Evolutionary conservation across 1,284 basidiomycete species (phyloP).

Genomic region (Melampsora larici-populina): DNA sequence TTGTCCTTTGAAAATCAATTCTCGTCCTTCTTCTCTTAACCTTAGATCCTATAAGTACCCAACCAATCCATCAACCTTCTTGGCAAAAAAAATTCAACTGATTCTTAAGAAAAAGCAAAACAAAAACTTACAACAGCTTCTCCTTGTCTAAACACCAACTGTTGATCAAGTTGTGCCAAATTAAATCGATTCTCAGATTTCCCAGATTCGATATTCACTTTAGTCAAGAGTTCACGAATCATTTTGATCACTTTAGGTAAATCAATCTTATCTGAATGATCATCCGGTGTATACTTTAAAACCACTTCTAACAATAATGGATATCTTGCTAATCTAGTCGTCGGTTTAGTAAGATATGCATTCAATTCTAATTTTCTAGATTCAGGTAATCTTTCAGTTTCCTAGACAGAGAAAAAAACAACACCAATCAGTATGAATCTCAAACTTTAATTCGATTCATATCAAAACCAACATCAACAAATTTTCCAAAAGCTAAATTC

Average conservation of each 20-base stretch:
- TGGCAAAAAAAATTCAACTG: too few relatives aligned
- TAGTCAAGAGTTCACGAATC: slow-evolving; percentile 76
- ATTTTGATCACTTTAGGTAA: slow-evolving; percentile 76
- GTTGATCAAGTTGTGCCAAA: slow-evolving; percentile 80
- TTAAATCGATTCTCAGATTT: slow-evolving; percentile 92
- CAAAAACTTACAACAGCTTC: slow-evolving; percentile 57
- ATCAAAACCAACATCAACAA: slow-evolving; percentile 73
- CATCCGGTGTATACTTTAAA: slow-evolving; percentile 85
- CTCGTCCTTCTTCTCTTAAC: slow-evolving; percentile 77
- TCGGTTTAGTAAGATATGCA: slow-evolving; percentile 97
- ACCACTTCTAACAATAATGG: slow-evolving; percentile 90
- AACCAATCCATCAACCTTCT: slow-evolving; percentile 17
- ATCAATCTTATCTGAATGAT: slow-evolving; percentile 77
- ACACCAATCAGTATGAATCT: not conserved
- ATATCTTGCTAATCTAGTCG: slow-evolving; percentile 91
- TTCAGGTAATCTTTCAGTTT: slow-evolving; percentile 86
- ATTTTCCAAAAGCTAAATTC: slow-evolving; percentile 89
- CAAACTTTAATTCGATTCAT: not conserved
- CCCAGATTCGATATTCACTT: slow-evolving; percentile 87
- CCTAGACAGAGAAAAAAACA: slow-evolving; percentile 55
- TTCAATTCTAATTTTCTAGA: slow-evolving; percentile 96
- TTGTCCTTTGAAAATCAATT: slow-evolving; percentile 89
- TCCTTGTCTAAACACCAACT: slow-evolving; percentile 77
- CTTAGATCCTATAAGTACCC: slow-evolving; percentile 67
- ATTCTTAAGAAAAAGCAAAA: slow-evolving; percentile 14